Conservation (phyloP, 805 yeast species). For the Phaffomyces opuntiae region DNA sequence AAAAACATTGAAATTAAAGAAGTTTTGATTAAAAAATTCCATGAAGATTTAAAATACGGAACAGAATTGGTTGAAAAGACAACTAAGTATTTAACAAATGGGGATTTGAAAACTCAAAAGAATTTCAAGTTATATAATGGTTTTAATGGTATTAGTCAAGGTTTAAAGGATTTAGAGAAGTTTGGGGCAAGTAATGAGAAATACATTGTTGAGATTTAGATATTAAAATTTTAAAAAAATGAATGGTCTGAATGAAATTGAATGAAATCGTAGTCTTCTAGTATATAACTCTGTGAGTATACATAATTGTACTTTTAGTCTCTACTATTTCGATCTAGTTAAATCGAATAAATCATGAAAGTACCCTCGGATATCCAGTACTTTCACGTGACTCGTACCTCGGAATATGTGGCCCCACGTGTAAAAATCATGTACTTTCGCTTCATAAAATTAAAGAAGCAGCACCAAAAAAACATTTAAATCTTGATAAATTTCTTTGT, state of each 20-base stretch:
- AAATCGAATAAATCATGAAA: no score
- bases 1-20: constrained; percentile 24
- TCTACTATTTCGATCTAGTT: no score
- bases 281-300: no score
- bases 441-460: no score
- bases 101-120: constrained; percentile 28
- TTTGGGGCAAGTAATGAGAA: constrained; percentile 38
- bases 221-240: background rate
- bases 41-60: constrained; percentile 36
- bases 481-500: no score
- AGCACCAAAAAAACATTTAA: no score
- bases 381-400: background rate
- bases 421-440: no score
- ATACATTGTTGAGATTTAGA: constrained; percentile 28
- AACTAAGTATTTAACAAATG: constrained; percentile 23
- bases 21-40: constrained; percentile 35
- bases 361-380: background rate
- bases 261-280: background rate
- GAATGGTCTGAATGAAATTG: background rate
- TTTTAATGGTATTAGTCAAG: constrained; percentile 26
- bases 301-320: background rate
- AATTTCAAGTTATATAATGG: constrained; percentile 31
- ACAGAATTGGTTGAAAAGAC: constrained; percentile 28
- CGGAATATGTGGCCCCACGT: background rate
- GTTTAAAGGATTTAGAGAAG: constrained; percentile 32